Evolutionary conservation across 441 rosid species (phyloP).

Genomic region (Corymbia calophylla): DNA sequence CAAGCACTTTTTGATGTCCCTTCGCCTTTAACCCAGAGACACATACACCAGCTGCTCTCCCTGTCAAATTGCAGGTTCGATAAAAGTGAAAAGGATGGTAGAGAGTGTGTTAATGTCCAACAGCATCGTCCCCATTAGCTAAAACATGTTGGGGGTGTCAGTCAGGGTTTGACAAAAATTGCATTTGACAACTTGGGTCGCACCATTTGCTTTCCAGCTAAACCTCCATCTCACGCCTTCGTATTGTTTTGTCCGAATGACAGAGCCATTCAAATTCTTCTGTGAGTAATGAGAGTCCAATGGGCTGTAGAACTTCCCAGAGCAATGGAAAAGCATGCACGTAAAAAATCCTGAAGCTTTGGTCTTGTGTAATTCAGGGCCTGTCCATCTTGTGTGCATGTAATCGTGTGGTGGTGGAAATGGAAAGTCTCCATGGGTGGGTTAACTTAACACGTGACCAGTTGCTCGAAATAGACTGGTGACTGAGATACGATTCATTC

Average conservation of each 20-base stretch:
- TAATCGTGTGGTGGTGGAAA: background rate
- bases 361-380: background rate
- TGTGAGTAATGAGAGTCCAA: background rate
- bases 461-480: background rate
- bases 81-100: background rate
- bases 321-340: background rate
- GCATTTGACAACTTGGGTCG: background rate
- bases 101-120: background rate
- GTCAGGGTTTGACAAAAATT: background rate
- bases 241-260: background rate
- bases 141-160: background rate
- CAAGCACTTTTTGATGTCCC: background rate
- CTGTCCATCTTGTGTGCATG: background rate
- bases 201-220: background rate
- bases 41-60: background rate
- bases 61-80: background rate
- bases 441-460: background rate
- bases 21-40: background rate
- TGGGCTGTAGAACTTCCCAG: background rate
- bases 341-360: background rate
- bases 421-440: background rate
- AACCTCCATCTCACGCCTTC: background rate
- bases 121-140: background rate
- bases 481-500: background rate
- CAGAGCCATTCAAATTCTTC: background rate